phyloP scores from a whole-genome alignment of 2,329 filamentous ascomycete genomes.

The Aureobasidium mangrovei region DNA sequence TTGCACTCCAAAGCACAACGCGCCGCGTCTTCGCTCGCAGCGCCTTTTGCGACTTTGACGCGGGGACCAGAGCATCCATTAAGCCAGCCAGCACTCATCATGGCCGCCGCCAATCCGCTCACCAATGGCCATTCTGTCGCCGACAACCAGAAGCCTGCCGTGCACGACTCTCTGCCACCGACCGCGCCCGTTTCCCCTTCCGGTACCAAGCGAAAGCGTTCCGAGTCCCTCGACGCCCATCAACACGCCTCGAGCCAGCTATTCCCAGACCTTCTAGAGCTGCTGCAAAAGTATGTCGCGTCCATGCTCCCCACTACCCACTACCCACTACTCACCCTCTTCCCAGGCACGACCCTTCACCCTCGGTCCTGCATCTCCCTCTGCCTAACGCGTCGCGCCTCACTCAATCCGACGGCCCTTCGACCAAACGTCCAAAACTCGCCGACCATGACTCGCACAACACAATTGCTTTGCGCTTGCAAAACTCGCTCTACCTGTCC shows the following conservation, averaged over 20 bases:
- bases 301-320: neutral
- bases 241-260: conserved; percentile 21
- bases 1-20: conserved; percentile 6
- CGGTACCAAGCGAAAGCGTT: conserved; percentile 35
- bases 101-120: neutral
- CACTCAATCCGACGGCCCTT: conserved; percentile 30
- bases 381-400: conserved; percentile 22
- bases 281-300: conserved; percentile 32
- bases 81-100: conserved; percentile 1
- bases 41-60: conserved; percentile 13
- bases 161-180: conserved; percentile 4
- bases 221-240: conserved; percentile 28
- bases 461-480: conserved; percentile 32
- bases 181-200: neutral
- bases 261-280: conserved; percentile 33
- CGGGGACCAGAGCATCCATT: neutral
- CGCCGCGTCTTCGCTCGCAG: conserved; percentile 3
- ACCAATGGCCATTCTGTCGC: conserved; percentile 9
- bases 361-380: conserved; percentile 37
- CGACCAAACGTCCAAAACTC: conserved; percentile 38
- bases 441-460: conserved; percentile 26
- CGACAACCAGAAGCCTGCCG: conserved; percentile 1
- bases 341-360: conserved; percentile 32
- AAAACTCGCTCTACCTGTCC: conserved; percentile 31
- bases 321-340: conserved; percentile 14